Evolutionary conservation across 768 basidiomycete genomes (phyloP).

Genomic region (Xanthoconium stramineum): DNA sequence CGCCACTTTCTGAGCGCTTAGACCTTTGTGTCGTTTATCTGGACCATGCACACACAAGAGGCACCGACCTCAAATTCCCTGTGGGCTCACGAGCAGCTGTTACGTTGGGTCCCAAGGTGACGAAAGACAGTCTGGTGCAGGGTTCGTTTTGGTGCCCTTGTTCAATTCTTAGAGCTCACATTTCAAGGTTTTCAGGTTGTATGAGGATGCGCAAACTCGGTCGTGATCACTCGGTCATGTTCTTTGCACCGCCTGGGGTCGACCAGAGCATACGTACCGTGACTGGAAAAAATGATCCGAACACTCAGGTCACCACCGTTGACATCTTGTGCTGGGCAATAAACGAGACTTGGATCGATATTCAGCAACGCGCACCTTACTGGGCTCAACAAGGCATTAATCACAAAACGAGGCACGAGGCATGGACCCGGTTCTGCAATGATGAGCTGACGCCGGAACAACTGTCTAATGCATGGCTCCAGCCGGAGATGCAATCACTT

Average conservation of each 20-base stretch:
- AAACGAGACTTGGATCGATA: neutral
- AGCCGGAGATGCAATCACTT: neutral
- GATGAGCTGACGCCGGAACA: neutral
- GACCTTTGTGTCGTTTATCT: too few relatives aligned
- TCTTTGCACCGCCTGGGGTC: too few relatives aligned
- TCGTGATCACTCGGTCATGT: too few relatives aligned
- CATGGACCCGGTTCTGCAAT: conserved; percentile 12
- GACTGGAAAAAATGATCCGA: neutral
- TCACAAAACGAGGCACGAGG: conserved; percentile 2
- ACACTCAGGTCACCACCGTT: neutral
- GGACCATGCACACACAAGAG: too few relatives aligned
- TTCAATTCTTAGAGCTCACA: neutral
- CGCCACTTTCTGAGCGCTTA: too few relatives aligned
- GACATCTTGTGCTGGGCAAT: conserved; percentile 45
- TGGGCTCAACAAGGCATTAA: conserved; percentile 24
- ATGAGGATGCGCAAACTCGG: conserved; percentile 44
- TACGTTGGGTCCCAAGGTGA: conserved; percentile 31
- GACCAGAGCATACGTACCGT: neutral
- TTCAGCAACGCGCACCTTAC: too few relatives aligned
- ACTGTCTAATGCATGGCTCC: neutral
- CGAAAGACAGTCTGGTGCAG: conserved; percentile 33
- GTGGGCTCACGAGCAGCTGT: too few relatives aligned
- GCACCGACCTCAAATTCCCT: too few relatives aligned
- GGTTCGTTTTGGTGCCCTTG: conserved; percentile 19
- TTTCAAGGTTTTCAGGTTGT: conserved; percentile 33